Evolutionary conservation across 208 protist species (phyloP), one percentile per base, ranked within the genome.

Genomic region (Phytomonas sp.): DNA sequence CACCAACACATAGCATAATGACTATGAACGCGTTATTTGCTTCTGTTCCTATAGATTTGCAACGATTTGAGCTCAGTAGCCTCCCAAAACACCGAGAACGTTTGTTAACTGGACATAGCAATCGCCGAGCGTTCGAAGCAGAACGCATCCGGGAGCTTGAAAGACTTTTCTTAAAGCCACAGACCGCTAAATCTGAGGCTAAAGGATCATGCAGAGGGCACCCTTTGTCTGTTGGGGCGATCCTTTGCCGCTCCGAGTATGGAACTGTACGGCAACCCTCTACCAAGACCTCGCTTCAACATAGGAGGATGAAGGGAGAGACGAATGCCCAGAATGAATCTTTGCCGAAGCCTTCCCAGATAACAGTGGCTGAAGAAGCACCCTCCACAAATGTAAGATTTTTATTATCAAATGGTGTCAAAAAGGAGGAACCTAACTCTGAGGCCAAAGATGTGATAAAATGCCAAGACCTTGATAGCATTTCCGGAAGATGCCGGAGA

Each of bases 71-170:
- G 80, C 14, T 76, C 78, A 10, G 32, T 83, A 29, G 12, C 66
- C 23, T 69, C 77, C 10, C 33, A 71, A 19, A 78, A 60, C 0
- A 81, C 75, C 34, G 81, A 86, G 66, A 79, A 62, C 61, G 73
- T 70, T 2, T 72, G 23, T 14, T 74, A 56, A 56, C 45, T 5
- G 45, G 45, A 5, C 45, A 19, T 56, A 56, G 45, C 26, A 56
- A 56, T 56, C 45, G 45, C 23, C 45, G 23, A 56, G 26, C 16
- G 45, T 56, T 56, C 45, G 45, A 56, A 56, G 45, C 19, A 4
- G 45, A 26, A 26, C 45, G 45, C 45, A 56, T 56, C 45, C 45
- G 45, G 6, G 45, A 56, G 45, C 45, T 56, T 56, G 45, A 56
- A 56, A 56, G 45, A 19, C 19, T 56, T 56, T 56, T 56, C 23